Conservation (phyloP, 257 asterid species). For the Petunia secreta region DNA sequence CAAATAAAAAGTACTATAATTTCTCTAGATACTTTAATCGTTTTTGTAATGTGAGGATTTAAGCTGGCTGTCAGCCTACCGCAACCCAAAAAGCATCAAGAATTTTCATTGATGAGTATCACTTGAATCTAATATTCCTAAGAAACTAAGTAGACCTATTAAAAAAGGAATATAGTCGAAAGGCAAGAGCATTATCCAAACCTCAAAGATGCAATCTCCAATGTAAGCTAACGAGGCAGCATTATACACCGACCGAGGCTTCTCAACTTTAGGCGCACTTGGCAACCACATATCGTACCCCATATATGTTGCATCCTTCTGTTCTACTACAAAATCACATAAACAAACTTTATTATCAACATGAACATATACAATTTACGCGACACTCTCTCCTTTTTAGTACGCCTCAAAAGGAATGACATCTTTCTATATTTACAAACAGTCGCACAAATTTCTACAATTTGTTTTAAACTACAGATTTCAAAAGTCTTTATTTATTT, state of each 20-base stretch:
- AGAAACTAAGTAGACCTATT: not conserved
- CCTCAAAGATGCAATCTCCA: conserved; percentile 96
- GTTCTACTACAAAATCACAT: conserved; percentile 38
- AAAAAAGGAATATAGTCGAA: not conserved
- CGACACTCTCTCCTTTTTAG: too few species aligned
- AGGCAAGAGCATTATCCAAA: conserved; percentile 8
- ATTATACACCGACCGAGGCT: conserved; percentile 82
- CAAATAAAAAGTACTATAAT: too few species aligned
- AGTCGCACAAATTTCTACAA: too few species aligned
- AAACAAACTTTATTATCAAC: not conserved
- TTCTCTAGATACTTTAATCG: too few species aligned
- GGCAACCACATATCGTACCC: conserved; percentile 92
- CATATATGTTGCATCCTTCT: conserved; percentile 55
- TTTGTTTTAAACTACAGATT: too few species aligned
- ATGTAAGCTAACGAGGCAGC: conserved; percentile 90
- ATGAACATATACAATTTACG: not conserved
- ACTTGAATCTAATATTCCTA: not conserved
- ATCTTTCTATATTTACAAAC: too few species aligned
- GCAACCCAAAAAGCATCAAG: not conserved
- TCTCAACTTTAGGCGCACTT: conserved; percentile 74
- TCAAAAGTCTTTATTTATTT: too few species aligned
- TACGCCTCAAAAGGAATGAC: too few species aligned
- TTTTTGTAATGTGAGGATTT: too few species aligned
- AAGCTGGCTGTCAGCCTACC: too few species aligned
- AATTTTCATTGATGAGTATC: not conserved